Conservation (phyloP, 2,329 filamentous ascomycete genomes). For the Colletotrichum salicis region DNA sequence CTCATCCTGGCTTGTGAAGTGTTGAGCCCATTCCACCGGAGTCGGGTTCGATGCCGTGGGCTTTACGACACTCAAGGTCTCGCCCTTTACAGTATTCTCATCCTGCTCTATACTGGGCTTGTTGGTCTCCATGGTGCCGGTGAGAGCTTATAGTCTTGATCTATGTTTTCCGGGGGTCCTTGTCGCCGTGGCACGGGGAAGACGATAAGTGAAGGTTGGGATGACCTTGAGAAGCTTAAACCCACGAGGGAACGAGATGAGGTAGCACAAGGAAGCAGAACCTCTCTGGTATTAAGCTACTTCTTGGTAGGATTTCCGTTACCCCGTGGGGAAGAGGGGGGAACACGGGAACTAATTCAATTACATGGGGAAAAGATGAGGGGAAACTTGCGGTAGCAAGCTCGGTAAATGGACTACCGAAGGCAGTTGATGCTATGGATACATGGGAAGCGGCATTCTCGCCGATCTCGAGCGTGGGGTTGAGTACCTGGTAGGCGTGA, state of each 20-base stretch:
- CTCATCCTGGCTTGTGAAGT: constrained; percentile 20
- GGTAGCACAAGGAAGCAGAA: not conserved
- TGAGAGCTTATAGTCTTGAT: not conserved
- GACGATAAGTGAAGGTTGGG: not conserved
- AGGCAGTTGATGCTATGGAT: not conserved
- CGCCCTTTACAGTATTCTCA: constrained; percentile 6
- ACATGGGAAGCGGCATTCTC: constrained; percentile 2
- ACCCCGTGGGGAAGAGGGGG: constrained; percentile 17
- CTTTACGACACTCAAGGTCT: not conserved
- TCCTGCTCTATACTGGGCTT: constrained; percentile 28
- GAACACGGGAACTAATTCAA: not conserved
- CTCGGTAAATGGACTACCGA: constrained; percentile 28
- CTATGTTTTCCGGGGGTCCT: not conserved
- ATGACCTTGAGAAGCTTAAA: not conserved
- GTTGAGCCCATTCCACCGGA: constrained; percentile 28
- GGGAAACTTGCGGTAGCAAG: constrained; percentile 8
- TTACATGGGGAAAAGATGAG: constrained; percentile 4
- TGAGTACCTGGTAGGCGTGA: too few relatives aligned
- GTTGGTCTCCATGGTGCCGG: constrained; percentile 14
- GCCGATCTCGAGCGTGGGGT: constrained; percentile 6
- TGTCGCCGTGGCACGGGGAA: not conserved
- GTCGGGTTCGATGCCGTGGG: constrained; percentile 25
- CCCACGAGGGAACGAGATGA: not conserved
- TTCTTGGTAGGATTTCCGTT: constrained; percentile 3
- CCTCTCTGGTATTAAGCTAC: not conserved